Evolutionary conservation across 1,284 basidiomycete species (phyloP), one percentile per base, ranked within the genome.

Genomic region (Malassezia caprae): DNA sequence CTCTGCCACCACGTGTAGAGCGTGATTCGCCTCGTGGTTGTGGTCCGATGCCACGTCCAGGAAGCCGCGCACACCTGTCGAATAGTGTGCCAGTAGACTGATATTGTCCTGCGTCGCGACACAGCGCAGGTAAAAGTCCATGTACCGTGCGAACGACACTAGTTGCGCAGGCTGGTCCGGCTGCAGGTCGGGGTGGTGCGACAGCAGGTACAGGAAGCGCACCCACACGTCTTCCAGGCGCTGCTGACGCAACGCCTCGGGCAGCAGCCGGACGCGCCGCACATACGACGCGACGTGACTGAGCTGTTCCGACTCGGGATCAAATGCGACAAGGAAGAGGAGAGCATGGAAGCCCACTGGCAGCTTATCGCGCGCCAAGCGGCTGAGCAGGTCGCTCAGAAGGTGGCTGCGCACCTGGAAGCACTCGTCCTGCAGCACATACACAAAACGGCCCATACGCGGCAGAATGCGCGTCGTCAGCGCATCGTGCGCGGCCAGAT

Each of bases 171-270:
- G 82, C 59, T 86, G 85, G 41, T 82, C 78, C 26, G 89, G 73
- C 28, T 82, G 51, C 67, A 90, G 90, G 75, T 98, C 93, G 1
- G 93, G 91, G 76, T 98, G 93, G 71, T 94, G 90, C 0, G 90
- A 87, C 2, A 98, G 79, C 0, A 93, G 75, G 68, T 91, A 87
- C 5, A 98, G 78, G 13, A 96, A 77, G 4, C 90, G 84, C 28
- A 90, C 82, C 64, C 96, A 87, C 1, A 85, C 82, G 55, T 85
- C 77, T 70, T 96, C 93, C 53, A 93, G 47, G 4, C 50, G 30
- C 55, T 63, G 58, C n/a, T 65, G 41, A 21, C 65, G 32, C 26
- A 54, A 40, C 8, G 60, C 61, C 0, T 41, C 40, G 3, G 57
- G 61, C 7, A 68, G 12, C 3, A 27, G n/a, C 1, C 53, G 40